Conservation (phyloP, 2,329 filamentous ascomycete species). For the Apiospora phragmitis region DNA sequence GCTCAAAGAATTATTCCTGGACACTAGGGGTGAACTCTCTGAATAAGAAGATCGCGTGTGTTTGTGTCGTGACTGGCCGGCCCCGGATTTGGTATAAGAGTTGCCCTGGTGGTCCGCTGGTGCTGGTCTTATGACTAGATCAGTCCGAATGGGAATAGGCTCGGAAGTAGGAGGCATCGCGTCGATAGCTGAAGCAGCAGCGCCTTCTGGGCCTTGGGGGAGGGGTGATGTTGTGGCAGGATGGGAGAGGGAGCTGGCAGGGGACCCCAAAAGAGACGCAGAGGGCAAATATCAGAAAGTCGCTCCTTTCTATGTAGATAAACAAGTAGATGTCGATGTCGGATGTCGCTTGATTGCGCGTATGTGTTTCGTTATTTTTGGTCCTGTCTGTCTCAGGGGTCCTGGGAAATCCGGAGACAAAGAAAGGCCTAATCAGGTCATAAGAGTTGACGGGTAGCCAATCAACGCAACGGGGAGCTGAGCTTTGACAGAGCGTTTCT, state of each 20-base stretch:
- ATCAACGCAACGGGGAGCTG: slow-evolving; percentile 13
- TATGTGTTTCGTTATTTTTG: not conserved
- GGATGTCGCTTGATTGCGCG: slow-evolving; percentile 2
- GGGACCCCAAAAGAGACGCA: not conserved
- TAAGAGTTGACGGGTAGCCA: slow-evolving; percentile 11
- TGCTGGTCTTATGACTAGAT: slow-evolving; percentile 31
- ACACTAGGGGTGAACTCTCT: slow-evolving; percentile 57
- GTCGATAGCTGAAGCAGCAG: not conserved
- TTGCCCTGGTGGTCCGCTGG: slow-evolving; percentile 24
- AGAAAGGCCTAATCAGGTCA: slow-evolving; percentile 16
- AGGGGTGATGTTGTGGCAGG: slow-evolving; percentile 8
- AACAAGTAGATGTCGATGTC: not conserved
- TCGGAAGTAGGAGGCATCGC: slow-evolving; percentile 28
- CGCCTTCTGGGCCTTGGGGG: not conserved
- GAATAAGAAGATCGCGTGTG: slow-evolving; percentile 64
- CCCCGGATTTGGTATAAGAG: slow-evolving; percentile 27
- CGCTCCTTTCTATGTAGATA: not conserved
- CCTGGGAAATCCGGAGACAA: slow-evolving; percentile 5
- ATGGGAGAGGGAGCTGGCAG: not conserved
- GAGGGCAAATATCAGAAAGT: not conserved
- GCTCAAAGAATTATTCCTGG: slow-evolving; percentile 61
- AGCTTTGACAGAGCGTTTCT: slow-evolving; percentile 16
- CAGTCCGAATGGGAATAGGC: slow-evolving; percentile 35
- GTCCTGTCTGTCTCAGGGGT: slow-evolving; percentile 1
- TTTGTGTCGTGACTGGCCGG: slow-evolving; percentile 48